Base-by-base conservation (phyloP, 1,139 yeast species). In the Suhomyces terraborum region DNA sequence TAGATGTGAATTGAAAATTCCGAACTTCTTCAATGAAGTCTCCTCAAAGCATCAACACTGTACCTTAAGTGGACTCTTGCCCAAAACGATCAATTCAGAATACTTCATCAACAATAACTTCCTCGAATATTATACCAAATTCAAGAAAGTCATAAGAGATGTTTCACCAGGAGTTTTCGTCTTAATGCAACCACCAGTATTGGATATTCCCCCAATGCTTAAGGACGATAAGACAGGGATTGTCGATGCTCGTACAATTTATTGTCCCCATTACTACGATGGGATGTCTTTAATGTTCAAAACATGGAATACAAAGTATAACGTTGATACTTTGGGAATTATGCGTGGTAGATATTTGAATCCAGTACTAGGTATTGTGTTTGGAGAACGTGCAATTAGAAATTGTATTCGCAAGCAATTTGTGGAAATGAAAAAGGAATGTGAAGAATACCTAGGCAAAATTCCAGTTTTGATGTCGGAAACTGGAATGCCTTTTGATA, bases 401-500 rank as follows among this genome's bases (percentile, higher is more conserved):
- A 83, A 79, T 46, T 84, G 88, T 46, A 65, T 91, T 36, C 72
- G 75, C 38, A 76, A 69, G 32, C 98, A 91, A 60, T 72, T 91
- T 43, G 52, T 59, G 16, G 84, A 77, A 45, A 75, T 91, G 66
- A 77, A 74, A 45, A 58, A 61, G 20, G 97, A 91, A 57, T 81
- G 88, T 10, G 61, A 64, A 14, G 71, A 70, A 2, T 59, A 72
- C 33, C 61, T 88, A 45, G 96, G 96, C 1, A 32, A 53, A 10
- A 67, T 86, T 8, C 95, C 96, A 0, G 77, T 85, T 6, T 66
- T 91, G 30, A 80, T 93, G 73, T 82, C 95, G 1, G 98, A 91
- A 62, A 89, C 93, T n/a, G 98, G 98, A 3, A 87, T 91, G 83
- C 98, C 98, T 2, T 88, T 83, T 61, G 96, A 93, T 61, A 86